phyloP scores from a whole-genome alignment of 148 eudicot genomes.

The Silene uniflora region DNA sequence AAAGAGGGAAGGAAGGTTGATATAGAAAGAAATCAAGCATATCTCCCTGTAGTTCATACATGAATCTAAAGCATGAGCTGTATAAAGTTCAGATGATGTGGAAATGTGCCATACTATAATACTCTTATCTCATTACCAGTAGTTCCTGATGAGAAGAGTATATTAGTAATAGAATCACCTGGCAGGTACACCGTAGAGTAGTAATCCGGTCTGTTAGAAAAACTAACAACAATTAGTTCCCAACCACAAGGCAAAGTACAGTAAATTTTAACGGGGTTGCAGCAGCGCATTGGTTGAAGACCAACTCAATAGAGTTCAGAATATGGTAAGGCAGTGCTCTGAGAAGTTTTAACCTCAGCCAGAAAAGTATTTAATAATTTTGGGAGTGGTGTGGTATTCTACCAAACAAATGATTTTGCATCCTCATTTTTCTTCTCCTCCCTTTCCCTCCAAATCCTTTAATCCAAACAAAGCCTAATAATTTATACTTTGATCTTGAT shows the following conservation, averaged over 20 bases:
- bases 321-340: neutral
- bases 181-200: constrained; percentile 64
- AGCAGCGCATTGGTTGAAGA: neutral
- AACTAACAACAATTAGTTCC: constrained; percentile 14
- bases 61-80: no score
- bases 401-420: no score
- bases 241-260: neutral
- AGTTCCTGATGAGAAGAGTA: constrained; percentile 97
- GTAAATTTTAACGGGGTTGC: neutral
- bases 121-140: constrained; percentile 46
- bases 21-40: neutral
- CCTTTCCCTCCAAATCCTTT: no score
- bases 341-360: neutral
- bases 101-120: neutral
- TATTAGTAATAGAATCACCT: constrained; percentile 55
- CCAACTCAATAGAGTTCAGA: neutral
- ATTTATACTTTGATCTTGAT: neutral
- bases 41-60: no score
- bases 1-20: neutral
- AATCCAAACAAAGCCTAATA: no score
- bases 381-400: no score
- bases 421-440: no score
- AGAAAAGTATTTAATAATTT: no score
- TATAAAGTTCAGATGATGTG: neutral
- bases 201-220: constrained; percentile 45